Evolutionary conservation across 2,329 filamentous ascomycete genomes (phyloP), one percentile per base, ranked within the genome.

Genomic region (Chrysoporthe puriensis): DNA sequence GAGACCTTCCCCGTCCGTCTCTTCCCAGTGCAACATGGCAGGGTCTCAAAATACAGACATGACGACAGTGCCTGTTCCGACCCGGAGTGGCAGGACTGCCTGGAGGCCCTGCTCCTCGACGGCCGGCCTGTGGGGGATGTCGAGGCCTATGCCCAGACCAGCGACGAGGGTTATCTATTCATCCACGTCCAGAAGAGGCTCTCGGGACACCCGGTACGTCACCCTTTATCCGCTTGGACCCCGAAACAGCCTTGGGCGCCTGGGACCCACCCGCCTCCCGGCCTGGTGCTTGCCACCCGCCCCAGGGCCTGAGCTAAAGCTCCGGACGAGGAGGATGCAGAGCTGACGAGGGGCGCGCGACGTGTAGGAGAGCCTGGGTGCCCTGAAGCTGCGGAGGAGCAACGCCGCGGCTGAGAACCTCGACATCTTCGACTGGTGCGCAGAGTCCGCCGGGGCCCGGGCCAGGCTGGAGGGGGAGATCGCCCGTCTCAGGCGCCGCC

Each of bases 351-450:
- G 54, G 60, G 67, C 67, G 72, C 75, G 70, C 79, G 67, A 52
- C 34, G 44, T 60, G 58, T 64, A 91, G 88, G 88, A 91, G 89
- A 87, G 84, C 40, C 84, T 93, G n/a, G 92, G 91, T 44, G 79
- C 85, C 32, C 84, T 94, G 69, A 80, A 82, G 4, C 79, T 94
- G 3, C 77, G 80, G 48, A 80, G 84, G 71, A 82, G 86, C 67
- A 82, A 65, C n/a, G 48, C 58, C 9, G 65, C 84, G 44, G 83
- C 86, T 56, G 85, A 88, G 69, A 85, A 85, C 70, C 84, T 92
- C 70, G 85, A 88, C 65, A 80, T 90, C 4, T 90, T 91, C 70
- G 87, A 91, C 66, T 94, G 91, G 91, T 91, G 90, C 68, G 85
- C 84, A 54, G 80, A 82, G 26, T 86, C 88, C 5, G 83, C 86